Evolutionary conservation across 805 yeast genomes (phyloP).

Genomic region (Metschnikowia cubensis): DNA sequence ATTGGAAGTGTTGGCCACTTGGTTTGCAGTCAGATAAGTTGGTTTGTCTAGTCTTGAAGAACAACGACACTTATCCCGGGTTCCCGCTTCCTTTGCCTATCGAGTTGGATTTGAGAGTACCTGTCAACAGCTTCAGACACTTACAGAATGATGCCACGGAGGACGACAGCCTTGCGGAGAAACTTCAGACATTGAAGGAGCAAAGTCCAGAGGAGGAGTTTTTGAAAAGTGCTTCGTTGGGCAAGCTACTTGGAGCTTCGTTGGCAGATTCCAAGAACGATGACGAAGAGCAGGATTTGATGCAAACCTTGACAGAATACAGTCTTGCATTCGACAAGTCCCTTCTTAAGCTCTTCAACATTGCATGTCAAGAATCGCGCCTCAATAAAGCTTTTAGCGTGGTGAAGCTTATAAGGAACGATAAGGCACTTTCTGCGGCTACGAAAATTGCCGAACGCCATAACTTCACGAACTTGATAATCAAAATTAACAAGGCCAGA

Average conservation of each 20-base stretch:
- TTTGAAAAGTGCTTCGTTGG: slow-evolving; percentile 55
- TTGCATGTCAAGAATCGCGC: slow-evolving; percentile 65
- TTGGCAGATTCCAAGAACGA: slow-evolving; percentile 26
- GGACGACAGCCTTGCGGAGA: slow-evolving; percentile 25
- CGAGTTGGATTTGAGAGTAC: slow-evolving; percentile 68
- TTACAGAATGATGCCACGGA: slow-evolving; percentile 19
- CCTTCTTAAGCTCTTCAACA: slow-evolving; percentile 69
- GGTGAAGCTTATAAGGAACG: slow-evolving; percentile 65
- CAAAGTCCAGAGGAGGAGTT: slow-evolving; percentile 59
- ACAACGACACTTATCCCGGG: slow-evolving; percentile 59
- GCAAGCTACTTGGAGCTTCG: slow-evolving; percentile 59
- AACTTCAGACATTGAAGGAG: slow-evolving; percentile 17
- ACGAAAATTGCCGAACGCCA: slow-evolving; percentile 74
- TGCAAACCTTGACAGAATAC: slow-evolving; percentile 49
- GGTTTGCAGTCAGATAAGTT: slow-evolving; percentile 70
- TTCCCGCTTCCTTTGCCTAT: slow-evolving; percentile 84
- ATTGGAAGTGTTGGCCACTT: slow-evolving; percentile 81
- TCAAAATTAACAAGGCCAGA: slow-evolving; percentile 34
- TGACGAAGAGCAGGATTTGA: slow-evolving; percentile 34
- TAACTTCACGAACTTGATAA: slow-evolving; percentile 33
- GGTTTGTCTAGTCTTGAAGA: slow-evolving; percentile 71
- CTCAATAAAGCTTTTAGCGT: slow-evolving; percentile 65
- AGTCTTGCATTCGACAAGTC: slow-evolving; percentile 69
- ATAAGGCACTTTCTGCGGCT: slow-evolving; percentile 81
- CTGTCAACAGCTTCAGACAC: slow-evolving; percentile 39